phyloP scores from a whole-genome alignment of 768 basidiomycete genomes.

The Boletales sp. region DNA sequence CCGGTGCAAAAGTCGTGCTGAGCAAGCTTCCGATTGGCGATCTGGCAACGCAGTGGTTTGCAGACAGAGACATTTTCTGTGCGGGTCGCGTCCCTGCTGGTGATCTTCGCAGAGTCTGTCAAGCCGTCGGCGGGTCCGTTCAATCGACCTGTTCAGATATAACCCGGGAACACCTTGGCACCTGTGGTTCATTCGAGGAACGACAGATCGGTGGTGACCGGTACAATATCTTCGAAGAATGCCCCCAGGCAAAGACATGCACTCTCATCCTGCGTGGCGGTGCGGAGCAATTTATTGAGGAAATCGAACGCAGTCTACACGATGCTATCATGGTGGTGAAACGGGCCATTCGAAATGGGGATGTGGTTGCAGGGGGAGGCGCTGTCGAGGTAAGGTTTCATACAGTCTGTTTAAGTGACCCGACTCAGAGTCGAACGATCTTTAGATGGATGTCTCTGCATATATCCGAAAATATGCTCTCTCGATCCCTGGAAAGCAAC shows the following conservation, averaged over 20 bases:
- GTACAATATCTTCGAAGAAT: conserved; percentile 93
- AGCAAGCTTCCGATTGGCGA: conserved; percentile 99
- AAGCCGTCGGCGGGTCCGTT: conserved; percentile 91
- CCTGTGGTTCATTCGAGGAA: conserved; percentile 92
- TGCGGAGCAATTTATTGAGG: conserved; percentile 98
- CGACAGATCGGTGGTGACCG: conserved; percentile 95
- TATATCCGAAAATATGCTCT: conserved; percentile 87
- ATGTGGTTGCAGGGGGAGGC: conserved; percentile 96
- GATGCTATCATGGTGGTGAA: conserved; percentile 99
- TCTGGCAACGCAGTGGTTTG: conserved; percentile 98
- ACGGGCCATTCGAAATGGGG: conserved; percentile 90
- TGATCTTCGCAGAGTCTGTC: conserved; percentile 90
- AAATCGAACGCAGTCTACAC: conserved; percentile 95
- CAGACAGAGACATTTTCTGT: conserved; percentile 98
- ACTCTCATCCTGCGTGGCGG: conserved; percentile 93
- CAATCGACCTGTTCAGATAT: conserved; percentile 98
- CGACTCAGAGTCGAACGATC: background rate
- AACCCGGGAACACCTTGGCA: conserved; percentile 82
- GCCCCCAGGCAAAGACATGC: conserved; percentile 92
- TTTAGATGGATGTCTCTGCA: conserved; percentile 97
- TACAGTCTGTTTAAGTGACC: background rate
- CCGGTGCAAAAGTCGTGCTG: conserved; percentile 95
- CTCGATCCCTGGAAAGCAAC: conserved; percentile 92
- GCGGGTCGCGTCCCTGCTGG: conserved; percentile 90
- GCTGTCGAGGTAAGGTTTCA: conserved; percentile 76